Percentiles rank a stretch among this genome's conserved stretches.
Evolutionary conservation across 2,329 filamentous ascomycete genomes (phyloP).

Genomic region (Xylariaceae sp.): DNA sequence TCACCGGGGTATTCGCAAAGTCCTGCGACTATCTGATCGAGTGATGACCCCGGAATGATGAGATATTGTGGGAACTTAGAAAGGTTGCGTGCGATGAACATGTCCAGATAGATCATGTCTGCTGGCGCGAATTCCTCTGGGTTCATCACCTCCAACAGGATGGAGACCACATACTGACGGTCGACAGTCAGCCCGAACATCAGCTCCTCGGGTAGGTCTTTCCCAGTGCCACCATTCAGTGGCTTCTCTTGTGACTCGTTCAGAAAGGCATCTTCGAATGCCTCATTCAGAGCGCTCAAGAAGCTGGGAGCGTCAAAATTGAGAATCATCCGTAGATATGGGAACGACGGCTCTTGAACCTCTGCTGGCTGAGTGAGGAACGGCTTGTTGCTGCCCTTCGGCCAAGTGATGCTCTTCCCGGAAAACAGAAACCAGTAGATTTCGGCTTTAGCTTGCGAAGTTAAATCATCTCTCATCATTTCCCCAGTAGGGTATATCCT

Average conservation of each 20-base stretch:
- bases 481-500: slow-evolving; percentile 86
- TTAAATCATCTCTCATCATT: slow-evolving; percentile 62
- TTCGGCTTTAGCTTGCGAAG: slow-evolving; percentile 72
- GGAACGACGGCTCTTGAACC: slow-evolving; percentile 66
- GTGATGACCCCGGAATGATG: slow-evolving; percentile 75
- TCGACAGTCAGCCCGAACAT: slow-evolving; percentile 68
- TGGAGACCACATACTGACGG: slow-evolving; percentile 86
- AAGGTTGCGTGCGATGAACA: slow-evolving; percentile 94
- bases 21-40: slow-evolving; percentile 72
- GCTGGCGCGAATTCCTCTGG: slow-evolving; percentile 64
- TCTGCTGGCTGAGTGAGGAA: slow-evolving; percentile 53
- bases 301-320: slow-evolving; percentile 88
- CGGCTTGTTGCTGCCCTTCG: slow-evolving; percentile 51
- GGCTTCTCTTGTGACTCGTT: slow-evolving; percentile 68
- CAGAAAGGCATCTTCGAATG: slow-evolving; percentile 89
- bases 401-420: slow-evolving; percentile 69
- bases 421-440: slow-evolving; percentile 93
- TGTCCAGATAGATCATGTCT: slow-evolving; percentile 91
- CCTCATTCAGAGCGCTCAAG: slow-evolving; percentile 91
- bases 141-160: slow-evolving; percentile 86
- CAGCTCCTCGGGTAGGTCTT: slow-evolving; percentile 55
- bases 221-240: slow-evolving; percentile 42
- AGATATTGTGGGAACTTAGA: slow-evolving; percentile 97
- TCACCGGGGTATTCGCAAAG: slow-evolving; percentile 77
- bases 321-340: slow-evolving; percentile 75